Conservation (phyloP, 2,329 filamentous ascomycete species). For the Tolypocladium paradoxum region DNA sequence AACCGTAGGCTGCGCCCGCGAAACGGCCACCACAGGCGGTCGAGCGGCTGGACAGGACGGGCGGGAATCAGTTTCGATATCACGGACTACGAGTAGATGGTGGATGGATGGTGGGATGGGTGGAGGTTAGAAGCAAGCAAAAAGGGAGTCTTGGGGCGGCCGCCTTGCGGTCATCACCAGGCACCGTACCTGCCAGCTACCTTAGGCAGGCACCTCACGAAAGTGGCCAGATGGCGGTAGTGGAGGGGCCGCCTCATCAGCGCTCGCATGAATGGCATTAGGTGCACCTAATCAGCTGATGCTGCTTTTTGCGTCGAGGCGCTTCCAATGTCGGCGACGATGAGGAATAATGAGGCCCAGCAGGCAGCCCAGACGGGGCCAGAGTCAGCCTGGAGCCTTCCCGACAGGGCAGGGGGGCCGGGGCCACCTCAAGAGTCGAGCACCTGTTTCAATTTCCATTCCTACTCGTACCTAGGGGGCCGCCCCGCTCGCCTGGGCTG, state of each 20-base stretch:
- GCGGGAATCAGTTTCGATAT: neutral
- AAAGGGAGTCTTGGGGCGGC: neutral
- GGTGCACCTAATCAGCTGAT: neutral
- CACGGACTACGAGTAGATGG: too few species aligned
- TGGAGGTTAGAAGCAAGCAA: neutral
- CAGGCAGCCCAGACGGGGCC: neutral
- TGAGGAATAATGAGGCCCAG: neutral
- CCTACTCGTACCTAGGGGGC: slow-evolving; percentile 1
- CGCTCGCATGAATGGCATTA: neutral
- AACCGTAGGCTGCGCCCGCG: neutral
- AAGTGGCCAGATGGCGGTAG: neutral
- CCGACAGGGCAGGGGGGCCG: neutral
- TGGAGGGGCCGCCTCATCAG: neutral
- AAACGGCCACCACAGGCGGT: neutral
- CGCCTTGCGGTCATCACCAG: neutral
- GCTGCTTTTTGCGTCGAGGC: neutral
- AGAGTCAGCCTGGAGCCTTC: neutral
- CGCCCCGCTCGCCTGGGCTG: slow-evolving; percentile 8
- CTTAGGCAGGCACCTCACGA: neutral
- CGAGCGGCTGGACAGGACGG: neutral
- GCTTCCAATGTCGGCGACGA: neutral
- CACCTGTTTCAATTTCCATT: slow-evolving; percentile 12
- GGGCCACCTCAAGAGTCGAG: neutral
- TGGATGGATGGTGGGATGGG: neutral
- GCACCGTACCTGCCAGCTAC: too few species aligned